Base-by-base conservation (phyloP, 2,329 filamentous ascomycete genomes). In the Penicillium verrucosum region DNA sequence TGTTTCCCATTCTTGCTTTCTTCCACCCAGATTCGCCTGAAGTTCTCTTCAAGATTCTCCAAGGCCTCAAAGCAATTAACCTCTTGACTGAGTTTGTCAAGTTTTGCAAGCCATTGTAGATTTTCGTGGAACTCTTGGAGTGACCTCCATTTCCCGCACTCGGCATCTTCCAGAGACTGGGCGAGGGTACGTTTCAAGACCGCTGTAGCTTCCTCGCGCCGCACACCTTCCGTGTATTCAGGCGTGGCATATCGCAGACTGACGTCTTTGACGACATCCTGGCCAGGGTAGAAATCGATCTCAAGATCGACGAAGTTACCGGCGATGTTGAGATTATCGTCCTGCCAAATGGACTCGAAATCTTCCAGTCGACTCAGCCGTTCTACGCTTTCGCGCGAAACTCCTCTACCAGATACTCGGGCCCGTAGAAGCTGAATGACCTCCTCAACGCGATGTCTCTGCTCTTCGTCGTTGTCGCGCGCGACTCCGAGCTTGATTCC, bases 261-360 rank as follows among this genome's bases (percentile, higher is more conserved):
- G 47, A 78, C 76, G 51, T 77, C 70, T 54, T 73, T 75, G 36
- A 79, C 76, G 7, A 65, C 68, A 53, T 79, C 74, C 46, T 72
- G 62, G 5, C 66, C 67, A 1, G 70, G 66, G 45, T 77, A 69
- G 48, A 79, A 79, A 42, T 76, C 75, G 46, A 79, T 76, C 56
- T 79, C 77, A 16, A 79, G 66, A 51, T 79, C 77, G 32, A 79
- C 76, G 52, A 74, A 75, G 45, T 78, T 77, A 5, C 77, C 77
- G 8, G 76, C 77, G 58, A 79, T 77, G 46, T 70, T 78, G 43
- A 79, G 68, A 57, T 72, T 74, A 41, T 79, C 73, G 16, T 78
- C 75, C 58, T 78, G 75, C 76, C 76, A 78, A 41, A 78, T 74
- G 14, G 75, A 77, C 48, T 78, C 75, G 32, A 79, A 77, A 2